phyloP scores from a whole-genome alignment of 345 rosid species.

The Salix udensis region DNA sequence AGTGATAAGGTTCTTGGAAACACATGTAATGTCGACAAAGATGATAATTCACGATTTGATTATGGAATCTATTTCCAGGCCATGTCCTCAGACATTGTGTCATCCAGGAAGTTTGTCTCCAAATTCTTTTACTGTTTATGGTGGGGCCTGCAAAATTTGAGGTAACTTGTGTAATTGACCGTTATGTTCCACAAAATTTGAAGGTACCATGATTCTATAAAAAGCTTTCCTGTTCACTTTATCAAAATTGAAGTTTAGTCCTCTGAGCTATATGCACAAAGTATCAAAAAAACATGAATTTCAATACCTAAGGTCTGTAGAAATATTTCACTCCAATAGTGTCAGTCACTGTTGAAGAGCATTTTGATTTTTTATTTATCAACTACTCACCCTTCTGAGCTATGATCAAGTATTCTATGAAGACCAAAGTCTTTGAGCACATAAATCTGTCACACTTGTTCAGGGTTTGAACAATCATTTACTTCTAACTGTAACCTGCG shows the following conservation, averaged over 20 bases:
- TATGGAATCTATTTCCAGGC: constrained; percentile 76
- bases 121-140: constrained; percentile 79
- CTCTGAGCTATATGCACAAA: not conserved
- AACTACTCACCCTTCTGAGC: not conserved
- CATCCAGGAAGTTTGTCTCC: constrained; percentile 44
- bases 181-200: not conserved
- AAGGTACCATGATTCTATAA: not conserved
- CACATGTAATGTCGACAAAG: constrained; percentile 36
- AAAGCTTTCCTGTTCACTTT: not conserved
- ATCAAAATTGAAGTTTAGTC: not conserved
- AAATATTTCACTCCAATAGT: not conserved
- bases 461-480: not conserved
- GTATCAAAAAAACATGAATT: not conserved
- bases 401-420: not conserved
- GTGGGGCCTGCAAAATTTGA: constrained; percentile 93
- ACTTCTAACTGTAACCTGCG: not conserved
- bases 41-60: constrained; percentile 38
- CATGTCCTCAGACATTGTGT: constrained; percentile 49
- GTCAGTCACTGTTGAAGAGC: not conserved
- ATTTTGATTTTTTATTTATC: not conserved
- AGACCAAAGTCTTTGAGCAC: not conserved
- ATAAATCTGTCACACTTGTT: not conserved
- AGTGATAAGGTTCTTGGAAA: constrained; percentile 36
- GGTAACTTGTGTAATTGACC: constrained; percentile 32
- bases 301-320: not conserved